These are phyloP conservation scores for Phialemoniopsis sp. DNA, from an alignment of 2,329 filamentous ascomycete species.

Conservation along the genomic window DNA sequence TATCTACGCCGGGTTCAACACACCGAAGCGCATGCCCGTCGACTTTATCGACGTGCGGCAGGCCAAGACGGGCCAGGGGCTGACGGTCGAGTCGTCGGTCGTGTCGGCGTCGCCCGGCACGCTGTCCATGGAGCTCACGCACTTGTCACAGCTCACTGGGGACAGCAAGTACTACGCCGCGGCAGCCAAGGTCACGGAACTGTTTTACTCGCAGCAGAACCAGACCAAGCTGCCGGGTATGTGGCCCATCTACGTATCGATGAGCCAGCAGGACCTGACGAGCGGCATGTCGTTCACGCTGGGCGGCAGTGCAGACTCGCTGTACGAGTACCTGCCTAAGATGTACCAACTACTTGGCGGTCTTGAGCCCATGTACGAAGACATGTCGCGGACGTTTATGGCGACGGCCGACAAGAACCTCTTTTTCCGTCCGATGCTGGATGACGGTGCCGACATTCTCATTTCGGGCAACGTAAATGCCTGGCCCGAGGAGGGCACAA, in stretches of 20 bases:
- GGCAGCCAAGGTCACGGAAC: slow-evolving; percentile 62
- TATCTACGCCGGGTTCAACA: slow-evolving; percentile 40
- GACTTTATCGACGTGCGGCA: slow-evolving; percentile 40
- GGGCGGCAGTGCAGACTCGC: slow-evolving; percentile 29
- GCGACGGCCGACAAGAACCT: slow-evolving; percentile 54
- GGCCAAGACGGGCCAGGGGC: slow-evolving; percentile 27
- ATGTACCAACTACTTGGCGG: slow-evolving; percentile 54
- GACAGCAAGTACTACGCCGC: slow-evolving; percentile 73
- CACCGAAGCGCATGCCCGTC: slow-evolving; percentile 37
- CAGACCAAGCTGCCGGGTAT: slow-evolving; percentile 65
- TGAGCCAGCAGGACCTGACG: slow-evolving; percentile 36
- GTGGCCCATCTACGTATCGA: slow-evolving; percentile 66
- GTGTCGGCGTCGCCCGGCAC: slow-evolving; percentile 53
- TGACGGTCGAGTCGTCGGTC: slow-evolving; percentile 27
- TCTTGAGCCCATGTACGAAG: slow-evolving; percentile 48
- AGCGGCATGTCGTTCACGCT: slow-evolving; percentile 24
- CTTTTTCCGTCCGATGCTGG: slow-evolving; percentile 62
- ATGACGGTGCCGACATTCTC: slow-evolving; percentile 53
- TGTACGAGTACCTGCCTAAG: slow-evolving; percentile 50
- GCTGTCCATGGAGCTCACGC: slow-evolving; percentile 68
- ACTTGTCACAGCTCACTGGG: slow-evolving; percentile 68
- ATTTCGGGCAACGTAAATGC: slow-evolving; percentile 43
- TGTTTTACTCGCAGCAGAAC: slow-evolving; percentile 62
- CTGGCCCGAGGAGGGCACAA: slow-evolving; percentile 17
- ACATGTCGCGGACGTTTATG: slow-evolving; percentile 60